Base-by-base conservation (phyloP, 805 yeast genomes). In the Lachancea thermotolerans region DNA sequence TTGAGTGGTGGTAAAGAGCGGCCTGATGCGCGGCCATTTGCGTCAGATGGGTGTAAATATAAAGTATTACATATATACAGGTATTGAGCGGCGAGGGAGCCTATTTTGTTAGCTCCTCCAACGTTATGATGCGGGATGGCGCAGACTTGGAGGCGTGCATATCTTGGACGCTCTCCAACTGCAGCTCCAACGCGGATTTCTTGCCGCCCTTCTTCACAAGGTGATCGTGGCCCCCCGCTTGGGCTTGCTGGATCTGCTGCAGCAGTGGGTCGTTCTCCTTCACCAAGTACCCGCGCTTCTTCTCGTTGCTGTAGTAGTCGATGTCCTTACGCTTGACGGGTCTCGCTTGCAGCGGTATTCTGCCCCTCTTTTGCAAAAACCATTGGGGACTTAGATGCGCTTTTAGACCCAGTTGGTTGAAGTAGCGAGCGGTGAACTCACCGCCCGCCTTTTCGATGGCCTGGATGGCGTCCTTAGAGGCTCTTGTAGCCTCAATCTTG, bases 301-400 rank as follows among this genome's bases (percentile, higher is more conserved):
- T 79, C 2, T 75, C 74, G 60, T 79, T 75, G 40, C 88, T 78
- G 68, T 93, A 91, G 65, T 73, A 87, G 47, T 78, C 79, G 46
- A 91, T 81, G 58, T 84, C 88, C 66, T 86, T 83, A 67, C 85
- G 79, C 55, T 78, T 80, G 8, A 82, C 83, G 11, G 99, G 99
- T 65, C 89, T 79, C 1, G 97, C 89, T 42, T 78, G 81, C 52
- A 87, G 63, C 37, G 98, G 98, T 12, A 90, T 64, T 52, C 88
- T 79, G 14, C 95, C 95, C 59, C 79, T 81, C 56, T 75, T 83
- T 51, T 72, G 65, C 39, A 85, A 62, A 55, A 81, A 84, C 64
- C 81, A 72, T 39, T 78, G 75, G 10, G 98, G 97, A 38, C 81
- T 66, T 34, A 87, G 70, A 57, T 88, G 93, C 3, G 88, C 91